Conservation (phyloP, 2,329 filamentous ascomycete species). For the Colletotrichum chrysophilum region DNA sequence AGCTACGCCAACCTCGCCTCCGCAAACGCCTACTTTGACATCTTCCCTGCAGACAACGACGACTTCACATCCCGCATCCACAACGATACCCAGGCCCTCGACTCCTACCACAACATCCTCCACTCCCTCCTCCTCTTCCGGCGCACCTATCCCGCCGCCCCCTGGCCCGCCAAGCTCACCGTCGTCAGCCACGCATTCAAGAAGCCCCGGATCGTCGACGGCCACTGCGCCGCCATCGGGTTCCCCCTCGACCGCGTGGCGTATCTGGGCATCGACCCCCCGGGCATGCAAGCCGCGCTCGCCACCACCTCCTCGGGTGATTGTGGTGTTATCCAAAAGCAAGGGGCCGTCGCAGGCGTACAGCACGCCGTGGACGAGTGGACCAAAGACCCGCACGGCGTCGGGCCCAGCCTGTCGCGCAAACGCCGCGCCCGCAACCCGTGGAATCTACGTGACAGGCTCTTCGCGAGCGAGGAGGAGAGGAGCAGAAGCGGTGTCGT, state of each 20-base stretch:
- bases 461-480: slow-evolving; percentile 45
- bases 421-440: slow-evolving; percentile 58
- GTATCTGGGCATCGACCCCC: slow-evolving; percentile 71
- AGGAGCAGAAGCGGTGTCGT: slow-evolving; percentile 40
- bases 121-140: slow-evolving; percentile 70
- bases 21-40: slow-evolving; percentile 50
- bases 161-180: slow-evolving; percentile 64
- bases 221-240: slow-evolving; percentile 68
- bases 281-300: slow-evolving; percentile 40
- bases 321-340: slow-evolving; percentile 33
- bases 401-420: slow-evolving; percentile 44
- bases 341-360: slow-evolving; percentile 46
- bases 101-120: slow-evolving; percentile 85
- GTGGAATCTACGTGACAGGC: slow-evolving; percentile 47
- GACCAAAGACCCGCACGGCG: slow-evolving; percentile 58
- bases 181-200: slow-evolving; percentile 77
- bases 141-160: slow-evolving; percentile 46
- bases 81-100: slow-evolving; percentile 75
- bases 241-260: slow-evolving; percentile 49
- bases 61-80: slow-evolving; percentile 46
- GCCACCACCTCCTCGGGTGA: background rate
- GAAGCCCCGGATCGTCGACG: slow-evolving; percentile 62
- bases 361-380: slow-evolving; percentile 51
- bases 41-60: slow-evolving; percentile 29
- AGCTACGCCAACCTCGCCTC: slow-evolving; percentile 64